phyloP scores from a whole-genome alignment of 2,329 filamentous ascomycete genomes.

The Teratosphaeria pseudoeucalypti region DNA sequence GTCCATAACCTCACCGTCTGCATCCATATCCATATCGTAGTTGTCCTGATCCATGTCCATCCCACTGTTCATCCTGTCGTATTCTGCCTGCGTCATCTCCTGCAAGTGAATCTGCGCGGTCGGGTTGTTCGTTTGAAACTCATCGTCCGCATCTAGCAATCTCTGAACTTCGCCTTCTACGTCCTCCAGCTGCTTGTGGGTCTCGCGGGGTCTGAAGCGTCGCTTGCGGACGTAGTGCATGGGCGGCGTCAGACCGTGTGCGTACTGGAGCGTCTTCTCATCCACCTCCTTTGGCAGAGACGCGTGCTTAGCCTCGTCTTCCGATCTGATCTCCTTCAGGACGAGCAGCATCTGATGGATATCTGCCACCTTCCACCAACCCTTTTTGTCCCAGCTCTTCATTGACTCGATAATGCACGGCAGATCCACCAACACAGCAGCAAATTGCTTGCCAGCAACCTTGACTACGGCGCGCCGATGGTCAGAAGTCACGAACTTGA shows the following conservation, averaged over 20 bases:
- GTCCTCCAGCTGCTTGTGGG: slow-evolving; percentile 72
- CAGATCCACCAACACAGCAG: slow-evolving; percentile 69
- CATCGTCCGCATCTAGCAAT: slow-evolving; percentile 58
- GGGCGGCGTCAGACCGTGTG: slow-evolving; percentile 77
- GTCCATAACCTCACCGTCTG: slow-evolving; percentile 20
- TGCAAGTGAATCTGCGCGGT: slow-evolving; percentile 28
- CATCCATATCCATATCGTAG: slow-evolving; percentile 31
- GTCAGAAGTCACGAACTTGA: slow-evolving; percentile 69
- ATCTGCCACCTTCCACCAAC: slow-evolving; percentile 81
- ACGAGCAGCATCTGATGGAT: slow-evolving; percentile 83
- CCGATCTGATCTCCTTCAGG: slow-evolving; percentile 53
- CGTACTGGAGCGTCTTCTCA: slow-evolving; percentile 58
- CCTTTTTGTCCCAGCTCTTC: slow-evolving; percentile 86
- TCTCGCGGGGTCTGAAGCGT: slow-evolving; percentile 73
- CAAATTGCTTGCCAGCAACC: slow-evolving; percentile 61
- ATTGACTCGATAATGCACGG: slow-evolving; percentile 81
- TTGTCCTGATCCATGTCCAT: slow-evolving; percentile 24
- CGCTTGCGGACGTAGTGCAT: slow-evolving; percentile 77
- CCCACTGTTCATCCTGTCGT: slow-evolving; percentile 3
- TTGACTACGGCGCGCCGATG: slow-evolving; percentile 63
- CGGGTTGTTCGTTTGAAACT: slow-evolving; percentile 36
- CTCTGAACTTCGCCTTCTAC: slow-evolving; percentile 71
- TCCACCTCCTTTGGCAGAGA: slow-evolving; percentile 65
- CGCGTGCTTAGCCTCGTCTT: slow-evolving; percentile 38
- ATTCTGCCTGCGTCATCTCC: slow-evolving; percentile 43